A percentile compares a stretch with the other conserved stretches of the same genome.
These are phyloP conservation scores for Candida dajiaensis DNA, from an alignment of 805 yeast species.

Conservation along the genomic window DNA sequence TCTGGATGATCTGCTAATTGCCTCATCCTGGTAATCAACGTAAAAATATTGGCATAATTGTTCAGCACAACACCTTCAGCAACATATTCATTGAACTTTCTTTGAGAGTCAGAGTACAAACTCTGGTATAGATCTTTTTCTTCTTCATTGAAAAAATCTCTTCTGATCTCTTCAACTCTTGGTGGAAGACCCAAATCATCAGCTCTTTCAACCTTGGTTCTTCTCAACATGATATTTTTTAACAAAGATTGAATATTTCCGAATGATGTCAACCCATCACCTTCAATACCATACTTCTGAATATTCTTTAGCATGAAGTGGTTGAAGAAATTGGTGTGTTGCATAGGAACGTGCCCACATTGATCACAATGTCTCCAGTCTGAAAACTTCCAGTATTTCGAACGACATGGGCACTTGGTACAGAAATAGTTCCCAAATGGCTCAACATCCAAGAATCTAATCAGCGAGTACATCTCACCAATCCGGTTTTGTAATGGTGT, in stretches of 20 bases:
- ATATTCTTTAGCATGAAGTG: constrained; percentile 94
- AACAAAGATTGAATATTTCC: constrained; percentile 67
- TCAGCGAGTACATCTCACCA: constrained; percentile 92
- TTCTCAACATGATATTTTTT: constrained; percentile 79
- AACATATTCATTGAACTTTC: constrained; percentile 88
- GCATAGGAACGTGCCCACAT: constrained; percentile 92
- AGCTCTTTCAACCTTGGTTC: constrained; percentile 94
- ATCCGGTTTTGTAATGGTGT: constrained; percentile 95
- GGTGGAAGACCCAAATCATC: constrained; percentile 98
- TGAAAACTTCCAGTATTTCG: constrained; percentile 78
- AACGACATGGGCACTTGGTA: constrained; percentile 83
- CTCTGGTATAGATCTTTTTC: constrained; percentile 91
- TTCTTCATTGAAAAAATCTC: constrained; percentile 87
- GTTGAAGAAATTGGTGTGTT: constrained; percentile 91
- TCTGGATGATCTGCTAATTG: constrained; percentile 99
- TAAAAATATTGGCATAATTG: constrained; percentile 95
- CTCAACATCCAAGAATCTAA: constrained; percentile 73
- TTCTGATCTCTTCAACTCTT: constrained; percentile 81
- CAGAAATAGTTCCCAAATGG: constrained; percentile 92
- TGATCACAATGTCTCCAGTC: constrained; percentile 78
- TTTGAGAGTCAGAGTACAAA: constrained; percentile 76
- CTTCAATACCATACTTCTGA: constrained; percentile 76
- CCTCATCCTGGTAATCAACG: constrained; percentile 94
- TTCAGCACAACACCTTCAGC: constrained; percentile 95
- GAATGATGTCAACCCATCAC: constrained; percentile 77